phyloP scores from a whole-genome alignment of 2,329 filamentous ascomycete genomes.

The Rhynchosporium graminicola region DNA sequence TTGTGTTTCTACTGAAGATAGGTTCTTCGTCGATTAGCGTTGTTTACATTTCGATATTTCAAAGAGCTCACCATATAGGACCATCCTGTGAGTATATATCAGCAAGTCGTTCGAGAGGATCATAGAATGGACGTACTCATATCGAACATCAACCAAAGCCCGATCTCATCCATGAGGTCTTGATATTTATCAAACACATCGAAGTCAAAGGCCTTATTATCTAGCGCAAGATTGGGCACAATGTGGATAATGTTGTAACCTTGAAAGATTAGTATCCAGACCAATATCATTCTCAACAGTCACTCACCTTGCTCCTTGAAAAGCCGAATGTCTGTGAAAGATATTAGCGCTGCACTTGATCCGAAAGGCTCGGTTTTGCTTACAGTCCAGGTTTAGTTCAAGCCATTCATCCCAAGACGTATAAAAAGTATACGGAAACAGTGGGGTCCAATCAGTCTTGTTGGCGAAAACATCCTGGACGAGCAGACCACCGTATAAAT shows the following conservation, averaged over 20 bases:
- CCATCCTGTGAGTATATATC: constrained; percentile 20
- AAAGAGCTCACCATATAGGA: constrained; percentile 14
- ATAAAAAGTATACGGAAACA: constrained; percentile 51
- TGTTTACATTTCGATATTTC: not conserved
- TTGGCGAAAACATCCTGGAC: constrained; percentile 40
- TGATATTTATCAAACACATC: constrained; percentile 44
- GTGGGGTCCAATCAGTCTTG: constrained; percentile 36
- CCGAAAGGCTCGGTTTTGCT: not conserved
- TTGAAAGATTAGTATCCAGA: not conserved
- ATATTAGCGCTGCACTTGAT: not conserved
- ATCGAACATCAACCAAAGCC: constrained; percentile 48
- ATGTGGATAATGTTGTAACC: constrained; percentile 29
- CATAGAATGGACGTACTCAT: constrained; percentile 45
- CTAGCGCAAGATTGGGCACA: constrained; percentile 42
- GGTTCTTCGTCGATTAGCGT: constrained; percentile 18
- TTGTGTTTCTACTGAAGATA: constrained; percentile 41
- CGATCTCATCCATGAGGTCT: constrained; percentile 44
- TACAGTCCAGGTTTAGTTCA: constrained; percentile 40
- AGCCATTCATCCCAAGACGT: constrained; percentile 44
- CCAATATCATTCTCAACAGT: not conserved
- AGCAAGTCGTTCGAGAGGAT: constrained; percentile 24
- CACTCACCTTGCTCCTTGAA: constrained; percentile 40
- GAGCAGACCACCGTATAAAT: constrained; percentile 46
- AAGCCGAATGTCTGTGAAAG: constrained; percentile 30
- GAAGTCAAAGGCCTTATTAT: constrained; percentile 37